Conservation (phyloP, 83 land plant genomes). For the Picea engelmannii region DNA sequence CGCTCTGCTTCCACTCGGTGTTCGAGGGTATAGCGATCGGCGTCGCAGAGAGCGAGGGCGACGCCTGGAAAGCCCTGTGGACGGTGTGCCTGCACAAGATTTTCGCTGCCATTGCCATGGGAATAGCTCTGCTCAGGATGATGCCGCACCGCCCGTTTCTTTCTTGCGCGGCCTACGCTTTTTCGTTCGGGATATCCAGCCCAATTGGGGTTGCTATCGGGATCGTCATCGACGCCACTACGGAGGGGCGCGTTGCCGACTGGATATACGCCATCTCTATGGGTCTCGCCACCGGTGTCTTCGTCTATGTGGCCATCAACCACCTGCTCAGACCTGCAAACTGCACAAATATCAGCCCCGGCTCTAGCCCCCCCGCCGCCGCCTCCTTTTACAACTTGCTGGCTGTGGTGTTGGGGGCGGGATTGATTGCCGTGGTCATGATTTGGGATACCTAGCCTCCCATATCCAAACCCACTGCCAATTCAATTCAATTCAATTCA, state of each 20-base stretch:
- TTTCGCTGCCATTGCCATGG: slow-evolving; percentile 92
- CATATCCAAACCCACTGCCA: too few species aligned
- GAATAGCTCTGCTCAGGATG: slow-evolving; percentile 83
- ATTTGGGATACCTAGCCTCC: too few species aligned
- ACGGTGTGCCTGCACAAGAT: slow-evolving; percentile 78
- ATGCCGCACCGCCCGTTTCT: slow-evolving; percentile 73
- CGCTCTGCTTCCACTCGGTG: slow-evolving; percentile 86
- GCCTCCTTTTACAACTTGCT: slow-evolving; percentile 42
- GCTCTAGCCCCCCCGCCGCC: slow-evolving; percentile 33
- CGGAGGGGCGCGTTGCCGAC: slow-evolving; percentile 63
- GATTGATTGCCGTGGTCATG: too few species aligned
- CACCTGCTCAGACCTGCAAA: slow-evolving; percentile 74
- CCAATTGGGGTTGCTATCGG: slow-evolving; percentile 89
- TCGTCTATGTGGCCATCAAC: slow-evolving; percentile 87
- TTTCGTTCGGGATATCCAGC: slow-evolving; percentile 81
- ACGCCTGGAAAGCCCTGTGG: slow-evolving; percentile 85
- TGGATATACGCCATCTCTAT: slow-evolving; percentile 86
- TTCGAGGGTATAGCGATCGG: slow-evolving; percentile 94
- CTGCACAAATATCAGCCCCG: slow-evolving; percentile 17
- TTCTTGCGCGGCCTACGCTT: slow-evolving; percentile 57
- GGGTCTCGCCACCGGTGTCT: slow-evolving; percentile 81
- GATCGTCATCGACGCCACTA: slow-evolving; percentile 74
- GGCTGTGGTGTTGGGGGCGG: too few species aligned
- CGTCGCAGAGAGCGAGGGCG: slow-evolving; percentile 58
- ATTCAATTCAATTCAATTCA: too few species aligned